These are phyloP conservation scores for Penicillium egyptiacum DNA, from an alignment of 495 filamentous ascomycete species.

Conservation along the genomic window DNA sequence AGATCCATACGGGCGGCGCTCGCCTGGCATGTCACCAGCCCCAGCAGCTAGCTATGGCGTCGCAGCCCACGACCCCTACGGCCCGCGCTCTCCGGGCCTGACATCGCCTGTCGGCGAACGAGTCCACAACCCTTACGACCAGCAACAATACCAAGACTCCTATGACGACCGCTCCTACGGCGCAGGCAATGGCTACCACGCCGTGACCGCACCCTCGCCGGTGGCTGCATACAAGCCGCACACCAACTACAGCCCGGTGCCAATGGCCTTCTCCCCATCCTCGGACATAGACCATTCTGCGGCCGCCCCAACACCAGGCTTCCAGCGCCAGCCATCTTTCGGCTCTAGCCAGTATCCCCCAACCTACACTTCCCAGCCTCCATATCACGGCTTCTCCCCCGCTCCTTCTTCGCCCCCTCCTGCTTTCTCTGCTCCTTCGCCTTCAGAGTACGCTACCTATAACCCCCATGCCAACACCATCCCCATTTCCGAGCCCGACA, in stretches of 20 bases:
- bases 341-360: constrained; percentile 32
- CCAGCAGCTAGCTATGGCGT: background rate
- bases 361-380: constrained; percentile 29
- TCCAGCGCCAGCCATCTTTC: constrained; percentile 34
- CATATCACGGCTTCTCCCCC: constrained; percentile 31
- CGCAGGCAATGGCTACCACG: constrained; percentile 21
- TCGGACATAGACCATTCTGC: constrained; percentile 7
- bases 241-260: constrained; percentile 21
- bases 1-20: constrained; percentile 21
- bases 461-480: constrained; percentile 17
- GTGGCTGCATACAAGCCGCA: constrained; percentile 31
- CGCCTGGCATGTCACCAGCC: constrained; percentile 17
- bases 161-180: constrained; percentile 10
- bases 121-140: constrained; percentile 26
- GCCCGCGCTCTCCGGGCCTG: constrained; percentile 23
- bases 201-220: constrained; percentile 21
- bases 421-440: constrained; percentile 30
- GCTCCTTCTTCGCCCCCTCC: constrained; percentile 37
- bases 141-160: constrained; percentile 30
- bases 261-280: constrained; percentile 20
- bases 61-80: constrained; percentile 18
- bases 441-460: constrained; percentile 23
- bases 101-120: constrained; percentile 23
- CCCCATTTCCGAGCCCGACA: constrained; percentile 7
- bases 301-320: constrained; percentile 11